Evolutionary conservation across 208 protist species (phyloP), one percentile per base, ranked within the genome.

Genomic region (Crithidia brevicula): DNA sequence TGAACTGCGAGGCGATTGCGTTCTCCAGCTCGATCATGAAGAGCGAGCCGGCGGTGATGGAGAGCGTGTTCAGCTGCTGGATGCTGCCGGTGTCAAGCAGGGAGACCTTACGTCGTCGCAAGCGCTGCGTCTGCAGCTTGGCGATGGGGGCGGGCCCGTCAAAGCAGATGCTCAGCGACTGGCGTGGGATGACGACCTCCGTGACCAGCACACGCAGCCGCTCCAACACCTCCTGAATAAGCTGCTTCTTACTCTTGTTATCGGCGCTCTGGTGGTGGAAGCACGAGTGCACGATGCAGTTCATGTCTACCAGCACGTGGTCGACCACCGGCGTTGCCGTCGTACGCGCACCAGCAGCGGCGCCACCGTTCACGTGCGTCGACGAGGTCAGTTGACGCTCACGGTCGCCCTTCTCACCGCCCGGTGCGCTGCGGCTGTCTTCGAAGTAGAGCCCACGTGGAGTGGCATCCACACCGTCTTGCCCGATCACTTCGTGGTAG

Each of bases 1-100:
- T 86, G 53, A 95, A 92, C 74, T 88, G 81, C 13, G 83, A 70
- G 11, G 87, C 90, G 34, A 95, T 63, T 10, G 86, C 85, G 68
- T 95, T 93, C 79, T 95, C 86, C 18, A 95, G 71, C 81, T 95
- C 87, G 15, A 95, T 85, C 46, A 95, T 80, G 60, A 95, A 93
- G 28, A 93, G 80, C 0, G 86, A 91, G 20, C 90, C 90, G 18
- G 87, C 83, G 6, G 90, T 95, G 49, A 95, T 83, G 62, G 85
- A 65, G 53, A 95, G 82, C 2, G 85, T 77, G 43, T 82, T 85
- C 20, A 95, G 67, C 42, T 88, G 72, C 43, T 87, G 78, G 4
- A 59, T 61, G 36, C 72, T 51, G 20, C 69, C 54, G 15, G 61
- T 68, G 73, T 92, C 85, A 28, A 93, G 68, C 31, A 92, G 74